Conservation (phyloP, 345 rosid species). For the Sisymbrium altissimum region DNA sequence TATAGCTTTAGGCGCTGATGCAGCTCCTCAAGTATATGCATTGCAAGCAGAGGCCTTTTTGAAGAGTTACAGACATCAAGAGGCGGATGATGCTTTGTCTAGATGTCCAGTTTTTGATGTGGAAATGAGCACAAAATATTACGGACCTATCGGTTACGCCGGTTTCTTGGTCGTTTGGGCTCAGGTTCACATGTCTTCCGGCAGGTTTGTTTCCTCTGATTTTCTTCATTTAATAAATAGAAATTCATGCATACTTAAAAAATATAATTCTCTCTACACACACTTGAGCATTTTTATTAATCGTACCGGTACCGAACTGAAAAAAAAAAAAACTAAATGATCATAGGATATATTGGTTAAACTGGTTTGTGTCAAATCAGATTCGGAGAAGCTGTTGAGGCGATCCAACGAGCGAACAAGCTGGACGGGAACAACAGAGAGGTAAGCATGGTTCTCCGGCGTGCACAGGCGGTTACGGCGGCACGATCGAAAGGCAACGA, state of each 20-base stretch:
- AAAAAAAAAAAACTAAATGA: too few relatives aligned
- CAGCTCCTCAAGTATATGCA: conserved; percentile 86
- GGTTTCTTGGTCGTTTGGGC: conserved; percentile 60
- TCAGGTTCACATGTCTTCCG: conserved; percentile 73
- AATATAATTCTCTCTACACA: too few relatives aligned
- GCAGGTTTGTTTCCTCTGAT: conserved; percentile 57
- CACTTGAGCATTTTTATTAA: too few relatives aligned
- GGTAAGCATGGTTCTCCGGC: conserved; percentile 45
- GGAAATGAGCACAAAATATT: conserved; percentile 62
- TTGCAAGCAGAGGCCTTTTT: conserved; percentile 88
- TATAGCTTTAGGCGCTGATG: conserved; percentile 67
- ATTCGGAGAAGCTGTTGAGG: conserved; percentile 62
- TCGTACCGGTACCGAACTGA: too few relatives aligned
- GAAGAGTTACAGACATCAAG: conserved; percentile 65
- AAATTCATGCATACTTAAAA: too few relatives aligned
- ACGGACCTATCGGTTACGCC: conserved; percentile 75
- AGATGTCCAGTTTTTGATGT: conserved; percentile 53
- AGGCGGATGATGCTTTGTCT: conserved; percentile 58
- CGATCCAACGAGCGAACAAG: conserved; percentile 58
- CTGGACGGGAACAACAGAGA: conserved; percentile 67
- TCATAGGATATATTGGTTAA: too few relatives aligned
- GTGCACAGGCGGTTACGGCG: conserved; percentile 46
- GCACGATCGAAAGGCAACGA: conserved; percentile 72
- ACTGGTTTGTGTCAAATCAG: conserved; percentile 30
- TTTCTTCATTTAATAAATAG: neutral